These are phyloP conservation scores for Ceratopteris richardii DNA, from an alignment of 75 land plant species.

Conservation along the genomic window DNA sequence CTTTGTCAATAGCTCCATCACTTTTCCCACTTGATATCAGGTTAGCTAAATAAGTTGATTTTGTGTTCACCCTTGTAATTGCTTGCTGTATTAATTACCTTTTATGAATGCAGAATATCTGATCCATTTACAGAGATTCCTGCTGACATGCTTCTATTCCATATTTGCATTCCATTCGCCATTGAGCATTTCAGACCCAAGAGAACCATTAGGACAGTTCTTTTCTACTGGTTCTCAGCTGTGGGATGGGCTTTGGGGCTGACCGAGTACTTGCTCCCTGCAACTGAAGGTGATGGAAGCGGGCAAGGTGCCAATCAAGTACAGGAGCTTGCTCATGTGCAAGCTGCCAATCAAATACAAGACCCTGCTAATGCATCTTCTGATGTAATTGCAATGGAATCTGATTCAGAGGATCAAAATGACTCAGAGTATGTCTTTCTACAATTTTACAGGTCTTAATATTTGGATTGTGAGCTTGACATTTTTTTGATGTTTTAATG, in stretches of 20 bases:
- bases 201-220: constrained; percentile 67
- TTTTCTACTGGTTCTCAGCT: constrained; percentile 74
- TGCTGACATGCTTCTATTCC: constrained; percentile 84
- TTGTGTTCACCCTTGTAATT: not conserved
- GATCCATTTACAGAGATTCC: constrained; percentile 99
- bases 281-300: constrained; percentile 52
- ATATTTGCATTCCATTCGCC: constrained; percentile 92
- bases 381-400: constrained; percentile 28
- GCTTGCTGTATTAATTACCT: not conserved
- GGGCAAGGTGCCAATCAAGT: constrained; percentile 40
- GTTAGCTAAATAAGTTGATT: not conserved
- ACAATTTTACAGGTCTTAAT: too few species aligned
- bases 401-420: constrained; percentile 50
- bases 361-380: constrained; percentile 9
- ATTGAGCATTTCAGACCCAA: constrained; percentile 86
- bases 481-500: too few species aligned
- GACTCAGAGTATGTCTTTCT: constrained; percentile 49
- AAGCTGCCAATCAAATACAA: constrained; percentile 18
- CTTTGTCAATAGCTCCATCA: constrained; percentile 75
- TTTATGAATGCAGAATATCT: constrained; percentile 51
- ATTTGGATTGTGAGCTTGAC: too few species aligned
- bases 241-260: constrained; percentile 96
- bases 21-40: constrained; percentile 88
- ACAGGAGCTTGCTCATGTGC: constrained; percentile 19
- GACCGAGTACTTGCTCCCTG: constrained; percentile 68